These are phyloP conservation scores for Purpureocillium takamizusanense DNA, from an alignment of 2,329 filamentous ascomycete species.

Conservation along the genomic window DNA sequence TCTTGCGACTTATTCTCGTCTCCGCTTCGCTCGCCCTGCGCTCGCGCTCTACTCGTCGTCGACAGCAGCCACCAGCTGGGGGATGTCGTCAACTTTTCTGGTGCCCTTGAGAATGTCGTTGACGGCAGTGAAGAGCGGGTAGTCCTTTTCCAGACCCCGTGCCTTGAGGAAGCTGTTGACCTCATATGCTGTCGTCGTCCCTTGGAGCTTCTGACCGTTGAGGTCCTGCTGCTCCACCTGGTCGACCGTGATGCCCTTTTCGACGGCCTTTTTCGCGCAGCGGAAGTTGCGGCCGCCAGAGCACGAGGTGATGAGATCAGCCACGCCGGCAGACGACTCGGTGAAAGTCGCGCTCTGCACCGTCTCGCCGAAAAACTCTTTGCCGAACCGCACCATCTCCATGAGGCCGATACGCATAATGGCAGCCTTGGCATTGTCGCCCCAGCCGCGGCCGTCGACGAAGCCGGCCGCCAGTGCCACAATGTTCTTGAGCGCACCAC, in stretches of 20 bases:
- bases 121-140: constrained; percentile 88
- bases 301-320: constrained; percentile 91
- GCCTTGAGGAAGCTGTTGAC: constrained; percentile 83
- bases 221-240: constrained; percentile 85
- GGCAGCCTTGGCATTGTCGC: constrained; percentile 97
- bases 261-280: constrained; percentile 80
- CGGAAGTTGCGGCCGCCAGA: constrained; percentile 88
- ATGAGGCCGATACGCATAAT: constrained; percentile 93
- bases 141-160: constrained; percentile 69
- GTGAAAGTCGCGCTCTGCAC: constrained; percentile 82
- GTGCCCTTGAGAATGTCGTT: constrained; percentile 69
- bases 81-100: constrained; percentile 72
- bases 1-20: background rate
- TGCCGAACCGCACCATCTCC: constrained; percentile 94
- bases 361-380: constrained; percentile 81
- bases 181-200: constrained; percentile 83
- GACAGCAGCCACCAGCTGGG: constrained; percentile 46
- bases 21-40: too few species aligned
- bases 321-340: constrained; percentile 91
- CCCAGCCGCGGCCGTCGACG: constrained; percentile 92
- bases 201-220: constrained; percentile 95
- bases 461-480: constrained; percentile 91
- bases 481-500: constrained; percentile 93
- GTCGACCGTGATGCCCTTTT: constrained; percentile 69
- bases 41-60: constrained; percentile 3